Conservation (phyloP, 345 rosid genomes). For the Dipteronia dyeriana region DNA sequence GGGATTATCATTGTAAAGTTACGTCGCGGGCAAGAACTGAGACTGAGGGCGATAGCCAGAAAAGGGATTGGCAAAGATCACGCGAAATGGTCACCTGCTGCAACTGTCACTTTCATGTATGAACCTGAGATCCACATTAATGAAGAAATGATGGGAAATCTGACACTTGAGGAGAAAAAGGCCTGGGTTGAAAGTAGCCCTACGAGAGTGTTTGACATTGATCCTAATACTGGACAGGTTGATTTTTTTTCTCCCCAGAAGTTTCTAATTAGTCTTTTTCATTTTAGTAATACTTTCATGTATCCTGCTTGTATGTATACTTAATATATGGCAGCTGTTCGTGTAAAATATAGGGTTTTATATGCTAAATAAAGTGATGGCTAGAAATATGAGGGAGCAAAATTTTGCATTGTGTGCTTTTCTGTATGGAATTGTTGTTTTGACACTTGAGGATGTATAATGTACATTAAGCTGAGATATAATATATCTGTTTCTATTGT, state of each 20-base stretch:
- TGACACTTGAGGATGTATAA: neutral
- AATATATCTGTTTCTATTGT: neutral
- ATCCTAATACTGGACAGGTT: slow-evolving; percentile 71
- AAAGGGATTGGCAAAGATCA: slow-evolving; percentile 98
- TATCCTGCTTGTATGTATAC: neutral
- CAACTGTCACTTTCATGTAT: slow-evolving; percentile 96
- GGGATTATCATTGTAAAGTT: slow-evolving; percentile 90
- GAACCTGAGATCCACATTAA: slow-evolving; percentile 91
- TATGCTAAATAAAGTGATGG: slow-evolving; percentile 9
- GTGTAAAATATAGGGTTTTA: neutral
- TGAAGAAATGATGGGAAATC: slow-evolving; percentile 81
- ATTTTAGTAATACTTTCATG: neutral
- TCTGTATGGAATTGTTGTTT: neutral
- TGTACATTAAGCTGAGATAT: neutral
- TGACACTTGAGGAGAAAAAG: slow-evolving; percentile 69
- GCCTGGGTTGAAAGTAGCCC: slow-evolving; percentile 90
- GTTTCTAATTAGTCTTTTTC: neutral
- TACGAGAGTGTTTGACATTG: slow-evolving; percentile 78
- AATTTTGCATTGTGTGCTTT: neutral
- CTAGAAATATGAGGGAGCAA: neutral
- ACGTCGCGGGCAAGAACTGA: slow-evolving; percentile 83
- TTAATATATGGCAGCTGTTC: neutral
- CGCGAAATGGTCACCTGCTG: slow-evolving; percentile 98
- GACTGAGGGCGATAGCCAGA: slow-evolving; percentile 89
- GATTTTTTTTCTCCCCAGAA: neutral